Evolutionary conservation across 306 rosid species (phyloP), one percentile per base, ranked within the genome.

Genomic region (Citrullus mucosospermus): DNA sequence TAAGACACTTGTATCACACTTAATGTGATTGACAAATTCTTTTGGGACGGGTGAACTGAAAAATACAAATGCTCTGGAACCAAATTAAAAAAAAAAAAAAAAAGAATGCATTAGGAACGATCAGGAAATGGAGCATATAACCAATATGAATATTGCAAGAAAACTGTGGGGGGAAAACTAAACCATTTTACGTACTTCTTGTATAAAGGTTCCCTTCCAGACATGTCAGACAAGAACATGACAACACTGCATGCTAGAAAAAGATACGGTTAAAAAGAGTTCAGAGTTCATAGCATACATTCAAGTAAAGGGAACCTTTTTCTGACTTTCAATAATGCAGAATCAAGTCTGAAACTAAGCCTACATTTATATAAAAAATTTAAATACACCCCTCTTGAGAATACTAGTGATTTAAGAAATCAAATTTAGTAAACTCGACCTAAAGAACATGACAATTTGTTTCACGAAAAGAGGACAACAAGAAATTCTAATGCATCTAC

Each of bases 141-240:
- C 48, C 12, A 28, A 16, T 78, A 50, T 14, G 48, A 55, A 53
- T 51, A 63, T 17, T 66, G 16, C 14, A 43, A 39, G 58, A 34
- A 43, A 38, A 62, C 4, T 7, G 25, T 28, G 3, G 34, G 48
- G 48, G 63, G 10, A 54, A 79, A 76, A 61, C 16, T 8, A 62
- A 57, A 75, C 75, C 58, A 48, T 58, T 82, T 55, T 22, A 22
- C 97, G 50, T 92, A 95, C 98, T 91, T 95, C 86, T 79, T 92
- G 87, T 95, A 95, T 17, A 95, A 82, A 69, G 98, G 97, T 86
- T 95, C 97, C 88, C 96, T 92, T 84, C 98, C 98, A 71, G 98
- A 92, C 97, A 95, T 92, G 91, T 95, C 98, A 44, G 97, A 95
- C 82, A 92, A 86, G 87, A 95, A 89, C 97, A 95, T 91, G 82